Base-by-base conservation (phyloP, 306 rosid species). In the Pachyrhizus erosus region DNA sequence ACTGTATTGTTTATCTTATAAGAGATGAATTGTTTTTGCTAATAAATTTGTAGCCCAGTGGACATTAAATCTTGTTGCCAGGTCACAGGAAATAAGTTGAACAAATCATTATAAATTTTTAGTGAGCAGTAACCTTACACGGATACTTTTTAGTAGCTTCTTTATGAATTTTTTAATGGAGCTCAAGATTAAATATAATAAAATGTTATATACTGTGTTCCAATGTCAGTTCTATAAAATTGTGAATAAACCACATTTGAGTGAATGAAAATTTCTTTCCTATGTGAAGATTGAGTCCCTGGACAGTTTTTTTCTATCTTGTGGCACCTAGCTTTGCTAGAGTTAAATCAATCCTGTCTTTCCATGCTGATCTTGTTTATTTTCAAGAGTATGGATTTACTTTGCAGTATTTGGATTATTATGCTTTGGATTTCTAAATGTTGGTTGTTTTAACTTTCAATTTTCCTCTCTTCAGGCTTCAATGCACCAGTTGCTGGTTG, bases 401-500 rank as follows among this genome's bases (percentile, higher is more conserved):
- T 87, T 76, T 57, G 78, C 54, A 11, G 57, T 49, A 57, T 72
- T 65, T 60, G 4, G 45, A 66, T 29, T 58, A 67, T 29, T 60
- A 18, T 54, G 74, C 20, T 64, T 81, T 40, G 51, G 45, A 21
- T 26, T 73, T 77, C 42, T 48, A 70, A 37, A 20, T 43, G 73
- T 54, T 84, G 46, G 69, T 71, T 81, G 31, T 64, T 76, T 82
- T 65, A 76, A 72, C 75, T 65, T 85, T 84, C 71, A 43, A 66
- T 80, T 34, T 73, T 77, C 77, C 76, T 80, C 73, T 79, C 75
- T 84, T 77, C 97, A 95, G 99, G 99, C 65, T 96, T 96, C 81
- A 93, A 96, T 84, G 99, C 98, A 39, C 96, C 99, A 15, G 99
- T 96, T 87, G 99, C 99, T 70, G 99, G 99, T 70, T 93, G 99